Percentiles rank a stretch among this genome's conserved stretches.
Evolutionary conservation across 1,284 basidiomycete genomes (phyloP).

Genomic region (Trametes sp.): DNA sequence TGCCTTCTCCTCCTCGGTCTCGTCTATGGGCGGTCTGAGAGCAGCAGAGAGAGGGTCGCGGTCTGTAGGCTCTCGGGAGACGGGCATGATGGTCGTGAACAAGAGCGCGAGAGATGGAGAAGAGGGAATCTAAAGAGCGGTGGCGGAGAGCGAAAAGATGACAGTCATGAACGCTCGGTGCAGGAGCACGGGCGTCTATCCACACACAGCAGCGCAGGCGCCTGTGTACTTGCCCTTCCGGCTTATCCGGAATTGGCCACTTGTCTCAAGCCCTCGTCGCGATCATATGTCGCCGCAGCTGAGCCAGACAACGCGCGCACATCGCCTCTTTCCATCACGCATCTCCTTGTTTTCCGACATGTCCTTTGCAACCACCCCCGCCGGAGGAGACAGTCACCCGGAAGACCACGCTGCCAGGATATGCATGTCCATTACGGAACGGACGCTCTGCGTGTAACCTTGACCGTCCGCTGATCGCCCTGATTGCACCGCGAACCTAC

Average conservation of each 20-base stretch:
- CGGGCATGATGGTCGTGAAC: conserved; percentile 57
- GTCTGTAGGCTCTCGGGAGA: conserved; percentile 49
- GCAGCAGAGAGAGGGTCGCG: conserved; percentile 70
- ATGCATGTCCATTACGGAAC: not conserved
- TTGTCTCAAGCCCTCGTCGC: conserved; percentile 2
- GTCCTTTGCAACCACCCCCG: not conserved
- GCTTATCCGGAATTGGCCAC: conserved; percentile 16
- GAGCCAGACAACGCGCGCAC: not conserved
- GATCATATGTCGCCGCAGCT: conserved; percentile 13
- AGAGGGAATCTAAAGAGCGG: conserved; percentile 27
- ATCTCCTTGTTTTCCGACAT: not conserved
- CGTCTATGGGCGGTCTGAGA: conserved; percentile 67
- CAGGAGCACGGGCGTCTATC: conserved; percentile 19
- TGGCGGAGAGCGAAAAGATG: conserved; percentile 40
- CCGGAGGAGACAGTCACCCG: not conserved
- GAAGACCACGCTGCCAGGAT: conserved; percentile 2
- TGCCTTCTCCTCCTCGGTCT: conserved; percentile 62
- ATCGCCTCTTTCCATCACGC: not conserved
- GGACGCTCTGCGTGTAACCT: conserved; percentile 1
- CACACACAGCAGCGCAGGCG: conserved; percentile 19
- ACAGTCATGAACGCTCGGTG: conserved; percentile 34
- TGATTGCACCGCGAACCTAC: conserved; percentile 20
- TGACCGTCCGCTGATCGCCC: conserved; percentile 31
- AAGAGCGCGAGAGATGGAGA: conserved; percentile 27
- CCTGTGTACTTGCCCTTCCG: conserved; percentile 12